A percentile compares a stretch with the other conserved stretches of the same genome.
phyloP scores from a whole-genome alignment of 2,329 filamentous ascomycete genomes.

The Westerdykella ornata region DNA sequence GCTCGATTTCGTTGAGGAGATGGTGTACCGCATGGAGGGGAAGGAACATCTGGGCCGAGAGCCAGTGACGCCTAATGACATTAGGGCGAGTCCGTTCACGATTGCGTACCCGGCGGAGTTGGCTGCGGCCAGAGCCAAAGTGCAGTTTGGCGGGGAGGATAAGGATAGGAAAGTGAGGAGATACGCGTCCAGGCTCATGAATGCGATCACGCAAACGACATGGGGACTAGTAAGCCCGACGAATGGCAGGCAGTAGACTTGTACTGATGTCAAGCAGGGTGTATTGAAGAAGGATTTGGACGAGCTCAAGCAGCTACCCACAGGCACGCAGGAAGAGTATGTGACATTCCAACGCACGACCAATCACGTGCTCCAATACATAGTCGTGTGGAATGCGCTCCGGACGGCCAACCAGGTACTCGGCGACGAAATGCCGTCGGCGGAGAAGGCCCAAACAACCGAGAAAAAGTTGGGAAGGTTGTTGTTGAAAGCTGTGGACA shows the following conservation, averaged over 20 bases:
- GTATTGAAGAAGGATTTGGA: too few relatives aligned
- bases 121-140: conserved; percentile 37
- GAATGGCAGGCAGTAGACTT: too few relatives aligned
- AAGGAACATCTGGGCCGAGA: conserved; percentile 33
- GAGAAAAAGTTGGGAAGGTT: neutral
- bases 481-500: too few relatives aligned
- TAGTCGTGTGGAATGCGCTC: conserved; percentile 42
- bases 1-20: conserved; percentile 34
- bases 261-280: too few relatives aligned
- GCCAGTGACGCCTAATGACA: conserved; percentile 17
- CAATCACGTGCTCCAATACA: conserved; percentile 2
- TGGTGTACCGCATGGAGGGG: conserved; percentile 39
- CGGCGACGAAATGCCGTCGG: conserved; percentile 29
- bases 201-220: conserved; percentile 2
- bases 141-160: conserved; percentile 28
- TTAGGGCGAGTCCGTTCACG: conserved; percentile 31
- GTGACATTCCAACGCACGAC: too few relatives aligned
- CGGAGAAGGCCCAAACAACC: conserved; percentile 13
- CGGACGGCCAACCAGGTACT: conserved; percentile 38
- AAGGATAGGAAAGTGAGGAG: conserved; percentile 36
- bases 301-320: too few relatives aligned
- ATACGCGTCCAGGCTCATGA: conserved; percentile 37
- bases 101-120: conserved; percentile 42
- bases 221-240: too few relatives aligned
- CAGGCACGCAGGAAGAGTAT: too few relatives aligned